Percentiles rank a stretch among this genome's conserved stretches.
Evolutionary conservation across 1,284 basidiomycete genomes (phyloP).

Genomic region (Fomitopsis pinicola): DNA sequence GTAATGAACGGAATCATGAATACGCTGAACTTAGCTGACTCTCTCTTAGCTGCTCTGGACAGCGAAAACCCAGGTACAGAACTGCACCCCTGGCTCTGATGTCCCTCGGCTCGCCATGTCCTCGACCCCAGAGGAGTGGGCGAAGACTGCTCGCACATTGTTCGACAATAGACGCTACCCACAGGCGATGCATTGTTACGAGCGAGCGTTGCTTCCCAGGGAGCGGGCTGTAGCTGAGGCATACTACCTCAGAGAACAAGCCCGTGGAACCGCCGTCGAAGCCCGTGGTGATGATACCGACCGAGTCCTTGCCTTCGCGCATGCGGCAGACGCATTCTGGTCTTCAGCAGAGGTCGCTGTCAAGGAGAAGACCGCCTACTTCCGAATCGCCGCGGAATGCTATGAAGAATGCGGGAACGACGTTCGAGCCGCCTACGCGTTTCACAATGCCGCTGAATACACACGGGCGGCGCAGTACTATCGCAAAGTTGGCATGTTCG

Average conservation of each 20-base stretch:
- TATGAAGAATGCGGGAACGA: constrained; percentile 39
- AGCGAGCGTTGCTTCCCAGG: constrained; percentile 42
- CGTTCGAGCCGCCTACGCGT: constrained; percentile 42
- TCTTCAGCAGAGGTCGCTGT: constrained; percentile 32
- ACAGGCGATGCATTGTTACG: constrained; percentile 61
- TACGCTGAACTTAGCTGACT: neutral
- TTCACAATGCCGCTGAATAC: constrained; percentile 40
- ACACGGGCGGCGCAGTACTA: constrained; percentile 42
- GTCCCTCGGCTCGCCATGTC: constrained; percentile 45
- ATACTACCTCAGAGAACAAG: constrained; percentile 40
- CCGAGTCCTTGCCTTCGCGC: constrained; percentile 33
- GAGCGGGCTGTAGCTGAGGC: constrained; percentile 45
- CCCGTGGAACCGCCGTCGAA: constrained; percentile 18
- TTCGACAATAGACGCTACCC: constrained; percentile 53
- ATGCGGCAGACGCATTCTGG: constrained; percentile 47
- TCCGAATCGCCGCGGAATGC: constrained; percentile 49
- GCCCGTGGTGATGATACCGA: constrained; percentile 25
- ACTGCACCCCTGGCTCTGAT: constrained; percentile 37
- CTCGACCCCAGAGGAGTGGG: constrained; percentile 54
- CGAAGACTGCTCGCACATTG: constrained; percentile 41
- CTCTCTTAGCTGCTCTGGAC: constrained; percentile 44
- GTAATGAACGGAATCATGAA: constrained; percentile 29
- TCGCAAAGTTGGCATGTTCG: constrained; percentile 46
- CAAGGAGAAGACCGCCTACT: constrained; percentile 33
- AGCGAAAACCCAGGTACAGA: constrained; percentile 36